phyloP scores from a whole-genome alignment of 1,284 basidiomycete genomes.

The Irpex sp. region DNA sequence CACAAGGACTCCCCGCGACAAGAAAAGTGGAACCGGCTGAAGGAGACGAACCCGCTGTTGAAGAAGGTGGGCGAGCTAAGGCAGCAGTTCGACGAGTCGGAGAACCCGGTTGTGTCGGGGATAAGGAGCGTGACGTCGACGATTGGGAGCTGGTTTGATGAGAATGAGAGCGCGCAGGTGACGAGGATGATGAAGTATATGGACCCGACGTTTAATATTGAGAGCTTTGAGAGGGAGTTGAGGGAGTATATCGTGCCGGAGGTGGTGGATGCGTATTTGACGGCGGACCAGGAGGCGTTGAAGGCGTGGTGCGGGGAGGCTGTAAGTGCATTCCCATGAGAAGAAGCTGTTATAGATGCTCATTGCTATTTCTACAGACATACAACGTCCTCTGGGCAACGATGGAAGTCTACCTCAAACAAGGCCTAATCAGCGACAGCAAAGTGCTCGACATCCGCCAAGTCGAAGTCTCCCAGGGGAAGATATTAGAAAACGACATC shows the following conservation, averaged over 20 bases:
- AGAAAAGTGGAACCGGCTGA: conserved; percentile 72
- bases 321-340: conserved; percentile 42
- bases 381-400: conserved; percentile 98
- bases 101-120: conserved; percentile 83
- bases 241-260: conserved; percentile 98
- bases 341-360: background rate
- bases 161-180: conserved; percentile 96
- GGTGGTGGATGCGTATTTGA: conserved; percentile 93
- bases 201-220: conserved; percentile 85
- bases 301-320: conserved; percentile 95
- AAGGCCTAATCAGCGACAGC: conserved; percentile 86
- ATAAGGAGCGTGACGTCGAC: conserved; percentile 82
- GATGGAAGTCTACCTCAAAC: conserved; percentile 89
- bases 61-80: conserved; percentile 56
- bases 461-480: conserved; percentile 82
- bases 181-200: conserved; percentile 80
- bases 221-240: conserved; percentile 85
- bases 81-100: conserved; percentile 86
- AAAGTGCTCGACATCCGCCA: conserved; percentile 92
- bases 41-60: conserved; percentile 70
- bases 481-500: conserved; percentile 84
- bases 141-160: conserved; percentile 88
- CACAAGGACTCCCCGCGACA: conserved; percentile 77
- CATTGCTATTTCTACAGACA: conserved; percentile 45
- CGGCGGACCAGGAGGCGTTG: conserved; percentile 81